Percentiles rank a stretch among this genome's conserved stretches.
phyloP scores from a whole-genome alignment of 148 eudicot genomes.

The Cornus controversa region DNA sequence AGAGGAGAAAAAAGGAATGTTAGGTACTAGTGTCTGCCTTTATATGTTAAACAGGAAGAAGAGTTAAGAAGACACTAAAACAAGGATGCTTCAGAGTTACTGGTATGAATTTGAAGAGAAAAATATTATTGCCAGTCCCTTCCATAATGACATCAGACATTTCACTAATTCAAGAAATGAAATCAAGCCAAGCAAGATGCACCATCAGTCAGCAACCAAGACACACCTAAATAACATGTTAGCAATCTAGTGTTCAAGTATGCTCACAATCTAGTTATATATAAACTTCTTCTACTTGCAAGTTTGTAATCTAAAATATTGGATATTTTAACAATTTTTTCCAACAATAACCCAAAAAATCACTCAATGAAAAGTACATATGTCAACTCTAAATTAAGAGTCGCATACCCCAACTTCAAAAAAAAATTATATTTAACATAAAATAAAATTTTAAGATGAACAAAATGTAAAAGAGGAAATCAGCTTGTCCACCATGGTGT shows the following conservation, averaged over 20 bases:
- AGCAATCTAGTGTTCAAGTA: too few species aligned
- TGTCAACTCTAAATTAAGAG: not conserved
- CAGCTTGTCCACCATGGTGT: not conserved
- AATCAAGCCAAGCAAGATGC: too few species aligned
- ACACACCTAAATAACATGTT: not conserved
- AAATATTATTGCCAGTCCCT: not conserved
- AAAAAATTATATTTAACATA: not conserved
- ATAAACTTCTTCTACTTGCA: too few species aligned
- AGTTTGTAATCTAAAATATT: not conserved
- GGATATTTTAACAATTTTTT: not conserved
- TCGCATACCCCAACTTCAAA: not conserved
- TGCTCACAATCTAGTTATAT: too few species aligned
- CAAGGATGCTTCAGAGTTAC: not conserved
- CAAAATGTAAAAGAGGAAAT: not conserved
- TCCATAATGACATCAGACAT: not conserved
- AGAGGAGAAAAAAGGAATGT: not conserved
- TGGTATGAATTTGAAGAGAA: not conserved
- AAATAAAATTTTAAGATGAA: not conserved
- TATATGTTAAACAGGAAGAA: not conserved
- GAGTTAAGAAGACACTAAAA: slow-evolving; percentile 5
- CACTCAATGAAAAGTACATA: not conserved
- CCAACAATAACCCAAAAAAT: not conserved
- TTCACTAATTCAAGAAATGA: not conserved
- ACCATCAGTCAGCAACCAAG: too few species aligned
- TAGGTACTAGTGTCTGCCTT: not conserved